Evolutionary conservation across 2,329 filamentous ascomycete genomes (phyloP).

Genomic region (Clonostachys solani): DNA sequence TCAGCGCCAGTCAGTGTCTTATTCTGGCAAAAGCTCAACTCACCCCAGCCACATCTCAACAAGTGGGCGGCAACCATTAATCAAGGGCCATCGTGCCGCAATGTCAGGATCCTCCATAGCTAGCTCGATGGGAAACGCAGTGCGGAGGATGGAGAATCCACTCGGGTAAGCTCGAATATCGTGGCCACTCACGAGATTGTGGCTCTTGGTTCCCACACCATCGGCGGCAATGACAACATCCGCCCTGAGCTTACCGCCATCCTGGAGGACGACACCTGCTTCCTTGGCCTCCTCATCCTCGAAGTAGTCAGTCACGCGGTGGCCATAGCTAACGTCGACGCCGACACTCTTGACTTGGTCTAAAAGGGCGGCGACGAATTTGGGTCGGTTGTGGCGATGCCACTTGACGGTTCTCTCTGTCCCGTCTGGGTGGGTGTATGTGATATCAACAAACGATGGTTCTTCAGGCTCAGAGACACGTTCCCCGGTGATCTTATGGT

Average conservation of each 20-base stretch:
- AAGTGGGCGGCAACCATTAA: constrained; percentile 13
- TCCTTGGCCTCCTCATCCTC: constrained; percentile 27
- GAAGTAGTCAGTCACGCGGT: constrained; percentile 47
- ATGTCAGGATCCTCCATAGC: constrained; percentile 16
- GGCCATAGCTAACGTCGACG: constrained; percentile 50
- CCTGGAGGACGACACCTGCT: neutral
- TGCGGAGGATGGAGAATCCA: neutral
- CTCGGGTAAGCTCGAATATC: neutral
- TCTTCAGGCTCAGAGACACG: no score
- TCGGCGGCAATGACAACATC: constrained; percentile 1
- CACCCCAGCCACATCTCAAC: no score
- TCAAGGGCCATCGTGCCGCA: constrained; percentile 22
- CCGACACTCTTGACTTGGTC: constrained; percentile 51
- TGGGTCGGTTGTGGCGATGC: constrained; percentile 42
- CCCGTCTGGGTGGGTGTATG: neutral
- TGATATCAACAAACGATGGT: neutral
- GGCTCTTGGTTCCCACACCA: constrained; percentile 31
- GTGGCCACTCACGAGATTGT: constrained; percentile 29
- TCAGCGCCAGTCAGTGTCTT: no score
- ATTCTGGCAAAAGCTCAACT: no score
- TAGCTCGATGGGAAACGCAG: constrained; percentile 31
- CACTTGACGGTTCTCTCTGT: neutral
- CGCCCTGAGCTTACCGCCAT: neutral
- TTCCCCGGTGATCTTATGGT: no score
- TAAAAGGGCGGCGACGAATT: constrained; percentile 28